These are phyloP conservation scores for Lipomyces yamadae DNA, from an alignment of 805 yeast species.

Conservation along the genomic window DNA sequence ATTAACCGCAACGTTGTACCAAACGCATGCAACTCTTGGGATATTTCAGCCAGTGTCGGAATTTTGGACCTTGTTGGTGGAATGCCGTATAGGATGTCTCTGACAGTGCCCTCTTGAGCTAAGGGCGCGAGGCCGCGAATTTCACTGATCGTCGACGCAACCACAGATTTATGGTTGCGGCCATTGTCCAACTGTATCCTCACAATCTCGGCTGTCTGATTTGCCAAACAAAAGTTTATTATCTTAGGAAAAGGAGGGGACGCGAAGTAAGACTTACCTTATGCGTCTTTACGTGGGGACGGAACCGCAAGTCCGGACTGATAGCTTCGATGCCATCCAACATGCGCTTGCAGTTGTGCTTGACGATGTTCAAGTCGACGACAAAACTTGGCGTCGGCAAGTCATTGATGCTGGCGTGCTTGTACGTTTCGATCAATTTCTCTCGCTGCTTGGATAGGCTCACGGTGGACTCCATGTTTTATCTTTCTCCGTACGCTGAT, in stretches of 20 bases:
- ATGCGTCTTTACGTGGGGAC: conserved; percentile 80
- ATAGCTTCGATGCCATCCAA: conserved; percentile 51
- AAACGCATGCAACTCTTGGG: conserved; percentile 47
- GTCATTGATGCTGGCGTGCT: conserved; percentile 53
- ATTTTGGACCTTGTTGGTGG: conserved; percentile 59
- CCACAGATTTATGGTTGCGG: conserved; percentile 54
- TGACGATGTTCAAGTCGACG: conserved; percentile 52
- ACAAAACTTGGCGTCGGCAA: conserved; percentile 67
- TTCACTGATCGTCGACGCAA: conserved; percentile 73
- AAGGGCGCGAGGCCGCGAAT: conserved; percentile 58
- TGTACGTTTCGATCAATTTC: conserved; percentile 17
- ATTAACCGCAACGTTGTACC: conserved; percentile 50
- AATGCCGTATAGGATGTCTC: conserved; percentile 60
- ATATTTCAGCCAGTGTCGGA: conserved; percentile 50
- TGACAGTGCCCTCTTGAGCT: conserved; percentile 49
- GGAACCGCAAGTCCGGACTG: conserved; percentile 50
- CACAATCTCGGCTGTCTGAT: conserved; percentile 62
- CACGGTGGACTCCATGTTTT: conserved; percentile 1
- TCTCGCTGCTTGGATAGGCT: conserved; percentile 1
- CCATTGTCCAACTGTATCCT: conserved; percentile 51
- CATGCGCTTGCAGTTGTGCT: conserved; percentile 57
- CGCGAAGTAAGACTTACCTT: conserved; percentile 48
- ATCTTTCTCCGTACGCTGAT: background rate
- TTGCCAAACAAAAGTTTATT: conserved; percentile 20
- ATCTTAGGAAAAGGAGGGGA: too few relatives aligned